phyloP scores from a whole-genome alignment of 2,329 filamentous ascomycete species.

The Colletotrichum paranaense region DNA sequence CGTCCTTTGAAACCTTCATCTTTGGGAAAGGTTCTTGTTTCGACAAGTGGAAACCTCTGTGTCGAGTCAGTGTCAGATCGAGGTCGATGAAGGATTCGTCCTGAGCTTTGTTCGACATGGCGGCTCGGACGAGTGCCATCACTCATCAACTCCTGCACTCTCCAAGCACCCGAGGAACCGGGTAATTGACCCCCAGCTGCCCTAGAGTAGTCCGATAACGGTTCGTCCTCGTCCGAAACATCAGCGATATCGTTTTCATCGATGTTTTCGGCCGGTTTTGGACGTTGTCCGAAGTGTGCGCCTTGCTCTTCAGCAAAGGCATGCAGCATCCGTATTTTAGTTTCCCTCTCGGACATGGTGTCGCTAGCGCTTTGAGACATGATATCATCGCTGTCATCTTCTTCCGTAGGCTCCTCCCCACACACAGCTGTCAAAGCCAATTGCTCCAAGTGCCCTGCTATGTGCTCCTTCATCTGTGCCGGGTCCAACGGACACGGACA shows the following conservation, averaged over 20 bases:
- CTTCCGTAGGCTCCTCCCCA: background rate
- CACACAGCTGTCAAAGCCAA: background rate
- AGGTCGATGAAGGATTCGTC: background rate
- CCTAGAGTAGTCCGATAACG: background rate
- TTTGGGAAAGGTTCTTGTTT: constrained; percentile 24
- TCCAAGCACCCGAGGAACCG: background rate
- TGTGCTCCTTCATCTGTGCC: constrained; percentile 6
- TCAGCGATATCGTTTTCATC: constrained; percentile 4
- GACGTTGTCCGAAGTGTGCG: background rate
- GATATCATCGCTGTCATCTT: constrained; percentile 12
- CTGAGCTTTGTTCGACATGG: background rate
- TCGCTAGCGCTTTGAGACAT: constrained; percentile 18
- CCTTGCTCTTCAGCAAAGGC: constrained; percentile 9
- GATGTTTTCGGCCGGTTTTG: background rate
- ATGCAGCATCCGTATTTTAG: background rate
- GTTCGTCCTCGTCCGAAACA: constrained; percentile 10
- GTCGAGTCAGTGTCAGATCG: constrained; percentile 5
- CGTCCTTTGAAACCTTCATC: constrained; percentile 36
- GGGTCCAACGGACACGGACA: background rate
- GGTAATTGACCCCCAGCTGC: background rate
- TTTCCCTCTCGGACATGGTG: constrained; percentile 9
- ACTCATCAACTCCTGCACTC: constrained; percentile 3
- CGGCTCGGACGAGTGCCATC: background rate
- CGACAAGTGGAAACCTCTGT: background rate
- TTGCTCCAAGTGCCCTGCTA: constrained; percentile 13